Conservation (phyloP, 805 yeast genomes). For the Sugiyamaella floridensis region DNA sequence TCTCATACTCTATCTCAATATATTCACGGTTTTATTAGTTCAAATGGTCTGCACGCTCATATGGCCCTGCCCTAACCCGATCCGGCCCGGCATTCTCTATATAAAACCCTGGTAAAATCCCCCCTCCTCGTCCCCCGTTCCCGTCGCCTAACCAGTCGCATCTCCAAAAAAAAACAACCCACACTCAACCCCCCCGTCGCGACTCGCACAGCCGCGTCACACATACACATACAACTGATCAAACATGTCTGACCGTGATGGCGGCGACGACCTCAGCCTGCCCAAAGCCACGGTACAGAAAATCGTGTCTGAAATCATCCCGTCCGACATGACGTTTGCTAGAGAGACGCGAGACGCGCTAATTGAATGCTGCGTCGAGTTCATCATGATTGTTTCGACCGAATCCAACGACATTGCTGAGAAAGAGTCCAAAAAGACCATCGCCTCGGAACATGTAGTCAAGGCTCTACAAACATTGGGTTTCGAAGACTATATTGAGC, state of each 20-base stretch:
- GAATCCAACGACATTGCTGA: conserved; percentile 96
- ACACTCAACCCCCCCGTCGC: not conserved
- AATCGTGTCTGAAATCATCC: conserved; percentile 82
- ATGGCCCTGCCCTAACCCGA: no score
- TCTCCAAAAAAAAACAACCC: not conserved
- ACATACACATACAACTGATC: not conserved
- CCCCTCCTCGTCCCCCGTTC: no score
- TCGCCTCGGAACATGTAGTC: conserved; percentile 92
- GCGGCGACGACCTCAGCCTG: conserved; percentile 31
- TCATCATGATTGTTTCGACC: conserved; percentile 88
- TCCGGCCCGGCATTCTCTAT: no score
- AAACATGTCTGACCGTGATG: conserved; percentile 17
- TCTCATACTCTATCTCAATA: no score
- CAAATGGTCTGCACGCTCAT: no score
- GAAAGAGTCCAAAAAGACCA: conserved; percentile 90
- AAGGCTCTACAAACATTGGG: conserved; percentile 85
- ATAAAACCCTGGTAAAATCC: no score
- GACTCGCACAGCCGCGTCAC: not conserved
- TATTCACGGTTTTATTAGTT: no score
- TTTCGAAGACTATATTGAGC: conserved; percentile 74
- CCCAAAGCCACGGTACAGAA: conserved; percentile 85
- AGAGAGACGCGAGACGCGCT: conserved; percentile 93
- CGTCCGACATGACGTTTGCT: conserved; percentile 79
- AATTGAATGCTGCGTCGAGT: conserved; percentile 93
- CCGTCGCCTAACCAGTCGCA: no score